Evolutionary conservation across 2,329 filamentous ascomycete species (phyloP).

Genomic region (Pyrenophora tritici-repentis): DNA sequence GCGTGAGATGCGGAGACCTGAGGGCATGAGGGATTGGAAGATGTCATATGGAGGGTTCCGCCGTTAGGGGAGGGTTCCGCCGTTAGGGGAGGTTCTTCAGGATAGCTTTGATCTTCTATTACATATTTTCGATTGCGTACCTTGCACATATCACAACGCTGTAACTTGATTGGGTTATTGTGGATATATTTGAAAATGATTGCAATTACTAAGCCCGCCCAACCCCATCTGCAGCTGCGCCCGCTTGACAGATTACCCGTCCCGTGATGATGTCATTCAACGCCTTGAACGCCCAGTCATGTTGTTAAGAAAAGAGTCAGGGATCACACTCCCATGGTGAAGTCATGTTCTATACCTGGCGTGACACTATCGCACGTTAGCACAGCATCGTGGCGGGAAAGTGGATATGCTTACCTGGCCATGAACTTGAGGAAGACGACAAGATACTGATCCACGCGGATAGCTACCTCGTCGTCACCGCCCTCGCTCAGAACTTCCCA

Average conservation of each 20-base stretch:
- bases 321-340: slow-evolving; percentile 86
- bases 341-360: slow-evolving; percentile 96
- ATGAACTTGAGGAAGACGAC: slow-evolving; percentile 84
- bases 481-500: slow-evolving; percentile 66
- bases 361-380: slow-evolving; percentile 77
- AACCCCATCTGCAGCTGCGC: slow-evolving; percentile 1
- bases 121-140: neutral
- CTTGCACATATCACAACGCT: neutral
- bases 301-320: neutral
- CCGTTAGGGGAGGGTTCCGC: too few relatives aligned
- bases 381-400: slow-evolving; percentile 54
- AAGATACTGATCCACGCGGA: slow-evolving; percentile 85
- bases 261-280: slow-evolving; percentile 8
- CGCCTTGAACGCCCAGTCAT: slow-evolving; percentile 1
- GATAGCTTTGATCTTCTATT: neutral
- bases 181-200: neutral
- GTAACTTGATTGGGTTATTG: too few relatives aligned
- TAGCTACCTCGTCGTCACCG: slow-evolving; percentile 76
- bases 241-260: slow-evolving; percentile 4
- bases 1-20: slow-evolving; percentile 37
- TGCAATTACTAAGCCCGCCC: slow-evolving; percentile 1
- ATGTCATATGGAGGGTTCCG: slow-evolving; percentile 22
- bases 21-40: slow-evolving; percentile 40
- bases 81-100: neutral
- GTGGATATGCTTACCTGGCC: slow-evolving; percentile 47